Conservation (phyloP, 1,284 basidiomycete genomes). For the Apiotrichum porosum region DNA sequence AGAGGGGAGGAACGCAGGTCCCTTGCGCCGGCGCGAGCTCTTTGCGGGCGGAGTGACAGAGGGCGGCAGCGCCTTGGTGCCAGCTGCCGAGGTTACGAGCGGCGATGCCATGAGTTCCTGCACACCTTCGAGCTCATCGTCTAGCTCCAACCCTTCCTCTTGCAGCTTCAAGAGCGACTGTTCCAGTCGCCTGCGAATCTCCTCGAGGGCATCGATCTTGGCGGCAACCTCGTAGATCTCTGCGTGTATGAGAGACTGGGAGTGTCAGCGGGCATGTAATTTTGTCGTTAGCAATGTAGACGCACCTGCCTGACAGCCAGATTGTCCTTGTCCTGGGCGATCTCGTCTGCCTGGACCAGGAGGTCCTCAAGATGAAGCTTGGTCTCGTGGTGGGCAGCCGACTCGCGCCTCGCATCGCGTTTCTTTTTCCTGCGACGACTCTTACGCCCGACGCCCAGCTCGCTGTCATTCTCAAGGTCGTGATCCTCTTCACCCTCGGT, state of each 20-base stretch:
- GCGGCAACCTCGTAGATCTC: constrained; percentile 81
- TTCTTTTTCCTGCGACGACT: constrained; percentile 58
- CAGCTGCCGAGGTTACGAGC: constrained; percentile 36
- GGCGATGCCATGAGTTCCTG: constrained; percentile 69
- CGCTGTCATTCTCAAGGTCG: constrained; percentile 11
- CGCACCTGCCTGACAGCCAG: constrained; percentile 74
- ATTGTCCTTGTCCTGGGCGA: constrained; percentile 81
- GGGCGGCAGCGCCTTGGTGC: constrained; percentile 35
- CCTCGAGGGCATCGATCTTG: constrained; percentile 82
- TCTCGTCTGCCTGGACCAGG: constrained; percentile 72
- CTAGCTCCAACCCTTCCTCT: constrained; percentile 91
- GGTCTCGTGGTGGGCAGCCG: constrained; percentile 58
- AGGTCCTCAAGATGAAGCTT: constrained; percentile 76
- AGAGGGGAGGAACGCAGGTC: constrained; percentile 91
- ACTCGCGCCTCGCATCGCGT: constrained; percentile 62
- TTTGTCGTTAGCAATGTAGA: background rate
- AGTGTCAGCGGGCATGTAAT: background rate
- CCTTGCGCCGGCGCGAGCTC: constrained; percentile 50
- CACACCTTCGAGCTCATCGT: constrained; percentile 87
- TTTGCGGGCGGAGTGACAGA: constrained; percentile 12
- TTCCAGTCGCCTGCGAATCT: constrained; percentile 73
- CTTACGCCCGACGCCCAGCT: constrained; percentile 47
- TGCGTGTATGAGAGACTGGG: constrained; percentile 68
- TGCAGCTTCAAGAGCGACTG: constrained; percentile 78
- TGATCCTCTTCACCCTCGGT: constrained; percentile 49